Base-by-base conservation (phyloP, 2,329 filamentous ascomycete genomes). In the Fusarium hostae region DNA sequence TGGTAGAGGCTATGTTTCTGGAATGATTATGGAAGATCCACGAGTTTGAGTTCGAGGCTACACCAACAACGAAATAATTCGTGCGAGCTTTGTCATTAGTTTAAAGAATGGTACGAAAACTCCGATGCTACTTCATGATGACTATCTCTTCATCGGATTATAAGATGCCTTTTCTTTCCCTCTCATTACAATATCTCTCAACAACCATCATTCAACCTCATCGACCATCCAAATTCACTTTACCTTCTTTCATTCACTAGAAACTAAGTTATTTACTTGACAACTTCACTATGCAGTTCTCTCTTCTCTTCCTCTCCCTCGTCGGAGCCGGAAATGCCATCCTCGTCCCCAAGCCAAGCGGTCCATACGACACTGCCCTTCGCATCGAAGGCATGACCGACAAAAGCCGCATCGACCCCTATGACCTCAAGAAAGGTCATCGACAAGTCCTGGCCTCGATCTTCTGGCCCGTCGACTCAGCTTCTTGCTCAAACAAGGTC, bases 301-400 rank as follows among this genome's bases (percentile, higher is more conserved):
- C 57, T 5, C 9, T 61, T 12, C 30, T 76, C n/a, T 34, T 72
- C 3, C 24, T 72, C 3, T 45, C 74, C 1, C 34, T 76, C 1
- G 32, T 77, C 6, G 59, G 66, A 13, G 39, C 71, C 1, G 71
- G 63, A 6, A 47, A 71, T 20, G 78, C 78, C 9, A 24, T 79
- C 9, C 54, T 78, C 9, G 63, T 82, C 0, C 75, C 80, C 2
- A 69, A 72, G 2, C 76, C 78, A 1, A 74, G 56, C n/a, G 80
- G 81, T 1, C 75, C 78, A 8, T 81, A 76, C 40, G 66, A 69
- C 3, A 78, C 81, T 13, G 75, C 76, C 32, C 63, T 77, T 24
- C 71, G 72, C 5, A 59, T 75, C 28, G 61, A 74, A 6, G 39
- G 62, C 35, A 71, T 82, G 43, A 79, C 77, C 9, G 81, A 82